Conservation (phyloP, 1,139 yeast species). For the Arxiozyma heterogenica region DNA sequence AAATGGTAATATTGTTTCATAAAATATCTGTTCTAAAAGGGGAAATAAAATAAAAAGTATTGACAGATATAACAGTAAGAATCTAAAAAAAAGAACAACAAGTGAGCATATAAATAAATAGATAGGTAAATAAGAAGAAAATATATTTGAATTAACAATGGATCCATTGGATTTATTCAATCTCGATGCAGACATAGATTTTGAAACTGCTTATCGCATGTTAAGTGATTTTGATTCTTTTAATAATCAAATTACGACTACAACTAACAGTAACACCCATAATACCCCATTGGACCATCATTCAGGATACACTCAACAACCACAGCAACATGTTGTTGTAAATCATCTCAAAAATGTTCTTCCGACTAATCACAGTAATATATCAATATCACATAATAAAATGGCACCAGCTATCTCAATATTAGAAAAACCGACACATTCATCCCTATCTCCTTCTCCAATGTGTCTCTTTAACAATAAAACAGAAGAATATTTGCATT, state of each 20-base stretch:
- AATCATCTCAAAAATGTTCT: not conserved
- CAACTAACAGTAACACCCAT: not conserved
- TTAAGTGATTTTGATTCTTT: slow-evolving; percentile 12
- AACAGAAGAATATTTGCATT: not conserved
- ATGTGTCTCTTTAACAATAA: not conserved
- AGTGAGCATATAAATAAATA: too few species aligned
- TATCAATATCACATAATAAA: not conserved
- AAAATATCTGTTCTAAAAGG: not conserved
- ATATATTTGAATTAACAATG: not conserved
- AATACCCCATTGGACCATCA: not conserved
- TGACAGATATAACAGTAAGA: not conserved
- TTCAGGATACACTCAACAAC: not conserved
- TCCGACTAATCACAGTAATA: not conserved
- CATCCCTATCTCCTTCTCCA: not conserved
- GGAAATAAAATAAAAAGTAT: not conserved
- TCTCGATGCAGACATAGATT: slow-evolving; percentile 27
- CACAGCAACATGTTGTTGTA: not conserved
- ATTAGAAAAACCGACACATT: not conserved
- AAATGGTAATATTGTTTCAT: not conserved
- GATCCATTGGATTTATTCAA: slow-evolving; percentile 15
- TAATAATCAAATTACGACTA: not conserved
- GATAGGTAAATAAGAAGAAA: not conserved
- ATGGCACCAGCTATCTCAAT: not conserved
- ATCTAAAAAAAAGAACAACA: too few species aligned
- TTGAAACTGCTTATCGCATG: slow-evolving; percentile 30